Conservation (phyloP, 768 basidiomycete species). For the Aureoboletus auriporus region DNA sequence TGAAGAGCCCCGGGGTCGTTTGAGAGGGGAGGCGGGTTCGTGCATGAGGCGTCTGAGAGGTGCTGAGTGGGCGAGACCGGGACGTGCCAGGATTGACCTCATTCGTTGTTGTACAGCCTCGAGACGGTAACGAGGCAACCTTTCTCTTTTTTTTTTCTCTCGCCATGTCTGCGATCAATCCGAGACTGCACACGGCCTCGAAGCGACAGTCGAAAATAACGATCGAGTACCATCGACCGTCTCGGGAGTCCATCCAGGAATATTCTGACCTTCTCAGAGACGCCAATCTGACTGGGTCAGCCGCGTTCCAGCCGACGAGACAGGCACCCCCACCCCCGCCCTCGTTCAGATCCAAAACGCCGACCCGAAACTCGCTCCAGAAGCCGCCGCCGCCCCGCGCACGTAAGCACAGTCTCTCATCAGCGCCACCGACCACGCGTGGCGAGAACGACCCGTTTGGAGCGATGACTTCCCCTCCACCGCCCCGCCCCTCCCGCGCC, state of each 20-base stretch:
- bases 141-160: too few species aligned
- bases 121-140: too few species aligned
- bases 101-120: too few species aligned
- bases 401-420: conserved; percentile 51
- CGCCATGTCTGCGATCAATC: conserved; percentile 45
- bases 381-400: conserved; percentile 54
- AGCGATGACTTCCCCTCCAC: conserved; percentile 50
- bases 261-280: conserved; percentile 70
- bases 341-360: conserved; percentile 28
- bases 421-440: conserved; percentile 31
- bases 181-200: conserved; percentile 24
- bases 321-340: conserved; percentile 41
- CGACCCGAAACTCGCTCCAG: conserved; percentile 54
- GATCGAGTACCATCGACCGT: conserved; percentile 73
- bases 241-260: conserved; percentile 71
- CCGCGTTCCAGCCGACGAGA: conserved; percentile 36
- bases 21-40: background rate
- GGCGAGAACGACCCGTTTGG: conserved; percentile 62
- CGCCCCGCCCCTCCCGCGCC: conserved; percentile 77
- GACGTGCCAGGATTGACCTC: too few species aligned
- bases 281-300: conserved; percentile 43
- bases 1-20: too few species aligned
- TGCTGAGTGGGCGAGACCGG: too few species aligned
- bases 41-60: too few species aligned
- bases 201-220: conserved; percentile 55